Evolutionary conservation across 2,329 filamentous ascomycete species (phyloP), one percentile per base, ranked within the genome.

Genomic region (Ophiostoma pallidulum): DNA sequence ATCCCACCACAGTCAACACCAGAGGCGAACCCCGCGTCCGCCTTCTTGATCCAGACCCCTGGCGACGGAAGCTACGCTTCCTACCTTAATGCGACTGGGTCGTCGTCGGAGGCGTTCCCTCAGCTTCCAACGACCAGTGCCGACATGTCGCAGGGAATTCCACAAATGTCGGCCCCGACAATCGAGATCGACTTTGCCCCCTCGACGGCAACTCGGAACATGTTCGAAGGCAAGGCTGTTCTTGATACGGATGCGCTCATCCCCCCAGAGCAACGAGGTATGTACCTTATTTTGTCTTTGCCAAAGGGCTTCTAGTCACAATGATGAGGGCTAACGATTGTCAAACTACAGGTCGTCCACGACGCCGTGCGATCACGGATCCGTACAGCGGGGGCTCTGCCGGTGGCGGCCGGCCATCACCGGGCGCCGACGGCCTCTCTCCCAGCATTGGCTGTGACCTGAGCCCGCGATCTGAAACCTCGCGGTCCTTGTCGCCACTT

Each of bases 171-270:
- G 4, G 86, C 90, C n/a, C 90, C 90, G 0, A 86, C 90, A 44
- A 96, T 96, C 65, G 94, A 92, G 60, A 92, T 96, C 57, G 86
- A 95, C 61, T 89, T 87, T 63, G 90, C 89, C 14, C 90, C 90
- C 20, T 82, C 82, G 8, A 78, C 84, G 45, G 70, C 76, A 8
- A 26, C 78, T 58, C 76, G 72, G 45, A 79, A 73, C 56, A 82
- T 82, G 56, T 84, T 83, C 53, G 75, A 77, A 24, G 71, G 75
- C 18, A 86, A 85, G 59, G 66, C 74, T 26, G 72, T 73, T n/a
- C 69, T 81, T 55, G 80, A 87, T 55, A 75, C 82, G 53, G 86
- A 94, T 62, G 88, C 89, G 4, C 68, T 96, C 52, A 92, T 84
- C 43, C 90, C 90, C 1, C 91, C 91, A 12, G 78, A 87, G 8